These are phyloP conservation scores for Saccharomycopsis synnaedendra DNA, from an alignment of 805 yeast genomes.

Conservation along the genomic window DNA sequence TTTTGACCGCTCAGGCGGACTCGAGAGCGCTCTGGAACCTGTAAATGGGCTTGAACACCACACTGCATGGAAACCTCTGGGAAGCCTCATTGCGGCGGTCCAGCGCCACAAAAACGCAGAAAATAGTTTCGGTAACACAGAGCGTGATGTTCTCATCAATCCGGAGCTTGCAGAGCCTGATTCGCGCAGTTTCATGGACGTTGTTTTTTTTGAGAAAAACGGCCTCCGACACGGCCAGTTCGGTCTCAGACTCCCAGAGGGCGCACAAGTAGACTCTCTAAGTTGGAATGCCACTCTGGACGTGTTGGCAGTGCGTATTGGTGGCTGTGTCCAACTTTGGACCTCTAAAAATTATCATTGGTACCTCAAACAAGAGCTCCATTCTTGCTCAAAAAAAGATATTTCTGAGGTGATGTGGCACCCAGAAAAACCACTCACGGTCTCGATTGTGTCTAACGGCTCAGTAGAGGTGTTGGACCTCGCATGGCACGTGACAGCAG, in stretches of 20 bases:
- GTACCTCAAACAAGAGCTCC: slow-evolving; percentile 77
- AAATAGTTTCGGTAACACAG: slow-evolving; percentile 1
- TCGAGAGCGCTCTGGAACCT: slow-evolving; percentile 82
- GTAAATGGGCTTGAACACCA: slow-evolving; percentile 68
- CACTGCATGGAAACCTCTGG: slow-evolving; percentile 85
- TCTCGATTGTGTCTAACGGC: slow-evolving; percentile 49
- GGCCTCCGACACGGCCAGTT: slow-evolving; percentile 90
- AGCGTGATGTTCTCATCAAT: slow-evolving; percentile 15
- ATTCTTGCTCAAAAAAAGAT: slow-evolving; percentile 20
- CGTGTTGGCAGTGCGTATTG: slow-evolving; percentile 55
- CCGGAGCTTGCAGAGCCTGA: slow-evolving; percentile 33
- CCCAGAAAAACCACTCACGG: slow-evolving; percentile 73
- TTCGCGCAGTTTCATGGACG: slow-evolving; percentile 29
- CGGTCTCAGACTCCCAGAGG: slow-evolving; percentile 47
- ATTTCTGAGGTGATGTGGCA: slow-evolving; percentile 59
- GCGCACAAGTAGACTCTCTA: slow-evolving; percentile 36
- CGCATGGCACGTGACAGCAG: slow-evolving; percentile 48
- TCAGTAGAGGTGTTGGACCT: slow-evolving; percentile 57
- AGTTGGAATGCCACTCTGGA: slow-evolving; percentile 81
- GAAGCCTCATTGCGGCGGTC: slow-evolving; percentile 73
- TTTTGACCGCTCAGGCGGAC: slow-evolving; percentile 63
- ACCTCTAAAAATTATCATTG: slow-evolving; percentile 88
- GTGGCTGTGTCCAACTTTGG: slow-evolving; percentile 72
- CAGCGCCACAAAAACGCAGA: slow-evolving; percentile 34
- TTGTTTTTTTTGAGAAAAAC: slow-evolving; percentile 84